phyloP scores from a whole-genome alignment of 2,329 filamentous ascomycete genomes.

The Claviceps digitariae region DNA sequence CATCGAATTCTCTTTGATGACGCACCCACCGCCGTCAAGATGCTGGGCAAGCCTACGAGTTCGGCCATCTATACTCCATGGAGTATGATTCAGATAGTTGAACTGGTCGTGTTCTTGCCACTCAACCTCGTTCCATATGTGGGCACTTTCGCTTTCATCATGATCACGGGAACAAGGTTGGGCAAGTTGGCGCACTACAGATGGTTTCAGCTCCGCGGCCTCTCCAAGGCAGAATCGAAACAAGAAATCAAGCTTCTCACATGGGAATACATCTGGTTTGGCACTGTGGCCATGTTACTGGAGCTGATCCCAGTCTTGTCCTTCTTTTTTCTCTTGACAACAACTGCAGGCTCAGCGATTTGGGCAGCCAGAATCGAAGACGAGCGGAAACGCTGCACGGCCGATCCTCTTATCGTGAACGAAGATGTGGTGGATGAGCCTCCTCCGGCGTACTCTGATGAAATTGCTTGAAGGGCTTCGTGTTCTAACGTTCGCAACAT shows the following conservation, averaged over 20 bases:
- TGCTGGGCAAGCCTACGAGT: slow-evolving; percentile 68
- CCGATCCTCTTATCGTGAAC: slow-evolving; percentile 6
- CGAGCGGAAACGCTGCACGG: slow-evolving; percentile 19
- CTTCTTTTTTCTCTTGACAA: slow-evolving; percentile 90
- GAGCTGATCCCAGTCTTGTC: slow-evolving; percentile 82
- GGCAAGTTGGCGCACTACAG: slow-evolving; percentile 85
- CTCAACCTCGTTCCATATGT: slow-evolving; percentile 79
- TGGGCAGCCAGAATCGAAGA: slow-evolving; percentile 75
- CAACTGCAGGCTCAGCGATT: slow-evolving; percentile 68
- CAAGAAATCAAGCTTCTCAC: slow-evolving; percentile 51
- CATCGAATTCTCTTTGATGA: slow-evolving; percentile 54
- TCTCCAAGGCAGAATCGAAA: slow-evolving; percentile 62
- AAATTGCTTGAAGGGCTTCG: slow-evolving; percentile 4
- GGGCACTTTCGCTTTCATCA: slow-evolving; percentile 72
- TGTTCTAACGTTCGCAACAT: neutral
- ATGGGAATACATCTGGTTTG: slow-evolving; percentile 90
- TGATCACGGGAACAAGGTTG: slow-evolving; percentile 75
- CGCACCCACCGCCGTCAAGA: slow-evolving; percentile 58
- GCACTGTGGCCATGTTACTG: slow-evolving; percentile 67
- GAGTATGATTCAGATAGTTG: slow-evolving; percentile 78
- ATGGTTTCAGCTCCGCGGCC: slow-evolving; percentile 69
- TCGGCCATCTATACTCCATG: slow-evolving; percentile 75
- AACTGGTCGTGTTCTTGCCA: slow-evolving; percentile 66
- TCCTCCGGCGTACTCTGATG: slow-evolving; percentile 18
- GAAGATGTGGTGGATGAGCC: slow-evolving; percentile 10